Conservation (phyloP, 1,139 yeast genomes). For the Lodderomyces elongisporus region DNA sequence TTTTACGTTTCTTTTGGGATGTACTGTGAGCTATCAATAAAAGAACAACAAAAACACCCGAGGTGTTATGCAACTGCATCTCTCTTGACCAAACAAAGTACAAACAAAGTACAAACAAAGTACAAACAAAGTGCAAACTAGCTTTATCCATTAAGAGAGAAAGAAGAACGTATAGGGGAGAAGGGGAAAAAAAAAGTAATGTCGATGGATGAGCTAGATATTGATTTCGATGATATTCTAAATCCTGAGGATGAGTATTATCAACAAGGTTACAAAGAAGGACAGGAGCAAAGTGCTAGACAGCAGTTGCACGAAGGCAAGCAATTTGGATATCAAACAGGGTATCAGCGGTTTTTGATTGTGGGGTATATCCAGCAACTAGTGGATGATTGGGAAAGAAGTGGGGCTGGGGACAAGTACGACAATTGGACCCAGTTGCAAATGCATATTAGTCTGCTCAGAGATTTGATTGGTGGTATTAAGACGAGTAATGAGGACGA, state of each 20-base stretch:
- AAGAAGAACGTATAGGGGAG: no score
- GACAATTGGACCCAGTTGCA: background rate
- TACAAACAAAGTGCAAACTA: no score
- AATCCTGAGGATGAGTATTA: conserved; percentile 55
- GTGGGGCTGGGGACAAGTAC: conserved; percentile 4
- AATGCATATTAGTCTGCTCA: background rate
- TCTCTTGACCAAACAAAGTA: no score
- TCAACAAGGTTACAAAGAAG: conserved; percentile 57
- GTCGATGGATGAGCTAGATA: no score
- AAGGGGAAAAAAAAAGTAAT: no score
- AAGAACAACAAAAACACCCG: no score
- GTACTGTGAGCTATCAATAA: no score
- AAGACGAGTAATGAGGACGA: conserved; percentile 39
- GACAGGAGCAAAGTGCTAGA: conserved; percentile 39
- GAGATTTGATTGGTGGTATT: conserved; percentile 12
- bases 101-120: no score
- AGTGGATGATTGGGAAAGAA: conserved; percentile 31
- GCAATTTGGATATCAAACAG: conserved; percentile 75
- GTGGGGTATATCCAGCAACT: conserved; percentile 63
- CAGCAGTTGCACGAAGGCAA: conserved; percentile 60
- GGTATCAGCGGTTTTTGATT: conserved; percentile 62
- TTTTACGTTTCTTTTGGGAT: no score
- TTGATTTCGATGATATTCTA: conserved; percentile 45
- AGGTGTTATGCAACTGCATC: no score
- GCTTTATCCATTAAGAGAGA: no score